Base-by-base conservation (phyloP, 148 eudicot genomes). In the Rhododendron vialii region DNA sequence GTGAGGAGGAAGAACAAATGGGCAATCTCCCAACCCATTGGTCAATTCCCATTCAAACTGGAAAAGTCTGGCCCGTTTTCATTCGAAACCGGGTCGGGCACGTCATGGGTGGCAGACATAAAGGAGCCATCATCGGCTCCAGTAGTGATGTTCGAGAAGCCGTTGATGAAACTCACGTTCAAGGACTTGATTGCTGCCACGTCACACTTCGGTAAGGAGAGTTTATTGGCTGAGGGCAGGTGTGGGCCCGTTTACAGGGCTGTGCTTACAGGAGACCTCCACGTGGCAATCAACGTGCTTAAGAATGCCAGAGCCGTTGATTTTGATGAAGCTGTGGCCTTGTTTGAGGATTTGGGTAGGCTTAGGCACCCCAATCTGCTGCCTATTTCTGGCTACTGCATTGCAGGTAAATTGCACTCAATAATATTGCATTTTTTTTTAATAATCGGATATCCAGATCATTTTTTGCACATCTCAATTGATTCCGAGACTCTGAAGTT, bases 141-240 rank as follows among this genome's bases (percentile, higher is more conserved):
- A 0, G 99, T 97, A 2, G 94, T 97, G 84, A 94, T 97, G 98
- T 97, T 95, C 74, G 98, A 97, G 95, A 97, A 97, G 91, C 99
- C 99, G 13, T 87, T 97, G 94, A 88, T 97, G 95, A 97, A 90
- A 38, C 91, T 95, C 35, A 92, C 90, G 20, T 97, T 97, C 91
- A 95, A 94, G 90, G 99, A 97, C 88, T 87, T 97, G 88, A 93
- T 97, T 17, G 93, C 84, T 10, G 98, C 98, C 91, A 97, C 99
- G 89, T 93, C 95, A 87, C 92, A 88, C 63, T 97, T 97, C 50
- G 99, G 99, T 3, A 95, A 90, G 63, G 99, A 95, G 86, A 93
- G 96, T 0, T 89, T 93, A 86, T 85, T 97, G 74, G 94, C 98
- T 20, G 95, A 93, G 47, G 98, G 98, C 0, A 90, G 94, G 86